phyloP scores from a whole-genome alignment of 1,284 basidiomycete genomes.

The Ganoderma lucidum region DNA sequence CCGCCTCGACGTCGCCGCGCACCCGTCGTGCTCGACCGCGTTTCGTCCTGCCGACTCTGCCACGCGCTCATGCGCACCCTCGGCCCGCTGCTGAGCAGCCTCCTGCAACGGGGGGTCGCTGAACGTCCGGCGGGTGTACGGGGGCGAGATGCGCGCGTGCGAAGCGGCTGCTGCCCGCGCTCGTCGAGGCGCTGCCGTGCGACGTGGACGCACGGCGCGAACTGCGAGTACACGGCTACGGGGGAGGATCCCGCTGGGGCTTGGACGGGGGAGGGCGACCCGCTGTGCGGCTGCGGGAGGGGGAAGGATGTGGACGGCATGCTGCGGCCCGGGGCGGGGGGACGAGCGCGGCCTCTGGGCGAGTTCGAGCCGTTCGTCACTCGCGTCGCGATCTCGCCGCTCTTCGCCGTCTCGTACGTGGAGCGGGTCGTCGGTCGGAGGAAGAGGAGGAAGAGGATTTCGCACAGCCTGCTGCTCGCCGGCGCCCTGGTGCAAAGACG shows the following conservation, averaged over 20 bases:
- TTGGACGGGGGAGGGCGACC: conserved; percentile 38
- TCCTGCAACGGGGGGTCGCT: conserved; percentile 23
- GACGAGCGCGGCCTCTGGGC: conserved; percentile 36
- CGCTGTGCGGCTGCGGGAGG: conserved; percentile 58
- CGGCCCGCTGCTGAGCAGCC: background rate
- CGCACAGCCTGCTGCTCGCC: background rate
- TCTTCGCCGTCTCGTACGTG: conserved; percentile 56
- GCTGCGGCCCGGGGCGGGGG: conserved; percentile 31
- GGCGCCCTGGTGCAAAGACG: background rate
- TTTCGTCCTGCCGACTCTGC: conserved; percentile 43
- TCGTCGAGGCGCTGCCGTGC: conserved; percentile 60
- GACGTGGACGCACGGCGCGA: conserved; percentile 53
- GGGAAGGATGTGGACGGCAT: conserved; percentile 49
- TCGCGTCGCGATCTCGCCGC: conserved; percentile 53
- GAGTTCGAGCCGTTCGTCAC: conserved; percentile 49
- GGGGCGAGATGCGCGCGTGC: conserved; percentile 48
- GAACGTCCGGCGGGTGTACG: conserved; percentile 29
- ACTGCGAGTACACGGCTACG: conserved; percentile 53
- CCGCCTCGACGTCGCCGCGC: conserved; percentile 51
- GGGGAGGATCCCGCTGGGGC: conserved; percentile 37
- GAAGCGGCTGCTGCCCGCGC: conserved; percentile 54
- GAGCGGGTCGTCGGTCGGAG: conserved; percentile 39
- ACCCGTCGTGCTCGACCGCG: conserved; percentile 54
- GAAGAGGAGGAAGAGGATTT: conserved; percentile 19
- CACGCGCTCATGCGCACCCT: too few species aligned